Evolutionary conservation across 768 basidiomycete species (phyloP).

Genomic region (Tubosaeta sp.): DNA sequence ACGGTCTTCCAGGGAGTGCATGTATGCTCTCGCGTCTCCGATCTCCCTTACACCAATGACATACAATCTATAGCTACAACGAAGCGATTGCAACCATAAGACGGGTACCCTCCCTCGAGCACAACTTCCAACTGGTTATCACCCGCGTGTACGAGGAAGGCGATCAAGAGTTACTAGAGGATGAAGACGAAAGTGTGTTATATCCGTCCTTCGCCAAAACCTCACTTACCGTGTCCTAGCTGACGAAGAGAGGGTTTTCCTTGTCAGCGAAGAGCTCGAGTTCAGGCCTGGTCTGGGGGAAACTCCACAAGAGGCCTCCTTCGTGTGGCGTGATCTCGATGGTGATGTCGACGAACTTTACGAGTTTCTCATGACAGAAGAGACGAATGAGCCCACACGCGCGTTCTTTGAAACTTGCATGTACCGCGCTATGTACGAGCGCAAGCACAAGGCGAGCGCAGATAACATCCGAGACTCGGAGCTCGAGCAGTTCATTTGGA

Average conservation of each 20-base stretch:
- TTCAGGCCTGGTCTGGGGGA: conserved; percentile 72
- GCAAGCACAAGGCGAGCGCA: conserved; percentile 75
- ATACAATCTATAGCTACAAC: conserved; percentile 62
- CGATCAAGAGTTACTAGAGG: conserved; percentile 90
- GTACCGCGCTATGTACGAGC: conserved; percentile 95
- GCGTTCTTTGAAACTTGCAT: conserved; percentile 92
- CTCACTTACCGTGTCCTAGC: conserved; percentile 43
- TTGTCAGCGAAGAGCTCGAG: conserved; percentile 86
- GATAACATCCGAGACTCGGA: conserved; percentile 63
- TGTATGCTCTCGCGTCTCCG: conserved; percentile 48
- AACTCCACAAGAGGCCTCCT: conserved; percentile 72
- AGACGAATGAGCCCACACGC: conserved; percentile 72
- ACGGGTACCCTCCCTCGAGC: conserved; percentile 69
- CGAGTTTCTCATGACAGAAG: conserved; percentile 81
- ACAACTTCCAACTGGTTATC: conserved; percentile 87
- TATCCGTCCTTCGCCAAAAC: not conserved
- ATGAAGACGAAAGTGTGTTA: conserved; percentile 80
- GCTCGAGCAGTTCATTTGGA: conserved; percentile 77
- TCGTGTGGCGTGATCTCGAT: conserved; percentile 88
- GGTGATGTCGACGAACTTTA: conserved; percentile 92
- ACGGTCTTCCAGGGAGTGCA: conserved; percentile 93
- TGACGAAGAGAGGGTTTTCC: conserved; percentile 89
- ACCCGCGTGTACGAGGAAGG: conserved; percentile 98
- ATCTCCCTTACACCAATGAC: not conserved
- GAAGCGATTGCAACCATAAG: conserved; percentile 95